phyloP scores from a whole-genome alignment of 352 stramenopile species.

The Hyaloperonospora brassicae region DNA sequence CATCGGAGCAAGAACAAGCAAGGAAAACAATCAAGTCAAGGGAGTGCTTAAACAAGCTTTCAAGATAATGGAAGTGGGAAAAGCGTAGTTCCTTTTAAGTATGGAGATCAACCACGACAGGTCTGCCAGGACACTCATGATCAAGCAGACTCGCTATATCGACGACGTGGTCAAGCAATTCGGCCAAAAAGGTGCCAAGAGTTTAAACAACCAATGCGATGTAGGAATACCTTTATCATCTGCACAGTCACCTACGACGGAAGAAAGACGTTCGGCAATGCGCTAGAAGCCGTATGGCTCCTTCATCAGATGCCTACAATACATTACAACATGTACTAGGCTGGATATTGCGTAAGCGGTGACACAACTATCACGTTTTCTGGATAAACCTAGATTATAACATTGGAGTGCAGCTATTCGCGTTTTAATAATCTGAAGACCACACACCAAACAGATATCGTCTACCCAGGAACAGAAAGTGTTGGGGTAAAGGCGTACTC shows the following conservation, averaged over 20 bases:
- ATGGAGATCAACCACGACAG: not conserved
- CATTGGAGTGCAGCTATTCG: not conserved
- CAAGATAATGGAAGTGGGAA: not conserved
- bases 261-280: not conserved
- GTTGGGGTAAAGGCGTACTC: too few species aligned
- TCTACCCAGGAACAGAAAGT: not conserved
- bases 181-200: not conserved
- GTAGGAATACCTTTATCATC: not conserved
- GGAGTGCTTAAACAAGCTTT: not conserved
- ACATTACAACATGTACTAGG: not conserved
- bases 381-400: not conserved
- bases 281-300: not conserved
- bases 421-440: not conserved
- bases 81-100: not conserved
- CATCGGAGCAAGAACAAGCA: not conserved
- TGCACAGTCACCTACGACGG: not conserved
- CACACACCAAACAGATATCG: not conserved
- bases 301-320: not conserved
- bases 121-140: not conserved
- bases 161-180: not conserved
- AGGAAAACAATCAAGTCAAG: not conserved
- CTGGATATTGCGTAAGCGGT: not conserved
- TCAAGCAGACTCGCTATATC: conserved; percentile 5
- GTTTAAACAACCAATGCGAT: not conserved
- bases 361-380: not conserved